These are phyloP conservation scores for Phialocephala subalpina DNA, from an alignment of 2,329 filamentous ascomycete species.

Conservation along the genomic window DNA sequence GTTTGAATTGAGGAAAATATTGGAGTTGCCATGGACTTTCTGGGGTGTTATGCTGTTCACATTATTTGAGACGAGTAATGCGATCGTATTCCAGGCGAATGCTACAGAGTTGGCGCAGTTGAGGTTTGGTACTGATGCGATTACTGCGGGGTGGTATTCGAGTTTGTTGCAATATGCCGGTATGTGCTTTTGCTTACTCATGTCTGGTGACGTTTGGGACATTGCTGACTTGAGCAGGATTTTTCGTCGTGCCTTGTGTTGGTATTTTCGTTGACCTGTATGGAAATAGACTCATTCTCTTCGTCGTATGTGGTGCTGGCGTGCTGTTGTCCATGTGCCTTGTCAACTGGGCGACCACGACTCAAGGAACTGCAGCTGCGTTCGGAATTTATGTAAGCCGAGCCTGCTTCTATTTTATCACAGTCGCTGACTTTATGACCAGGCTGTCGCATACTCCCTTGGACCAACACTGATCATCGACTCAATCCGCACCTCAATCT, in stretches of 20 bases:
- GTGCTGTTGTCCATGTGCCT: slow-evolving; percentile 62
- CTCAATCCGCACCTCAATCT: slow-evolving; percentile 65
- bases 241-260: slow-evolving; percentile 64
- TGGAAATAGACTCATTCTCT: slow-evolving; percentile 58
- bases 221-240: slow-evolving; percentile 45
- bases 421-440: background rate
- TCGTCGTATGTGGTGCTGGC: slow-evolving; percentile 54
- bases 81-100: slow-evolving; percentile 62
- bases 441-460: slow-evolving; percentile 60
- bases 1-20: slow-evolving; percentile 62
- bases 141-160: slow-evolving; percentile 68
- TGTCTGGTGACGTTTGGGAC: too few relatives aligned
- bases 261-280: slow-evolving; percentile 64
- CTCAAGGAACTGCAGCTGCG: slow-evolving; percentile 61
- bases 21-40: slow-evolving; percentile 66
- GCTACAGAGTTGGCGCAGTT: slow-evolving; percentile 68
- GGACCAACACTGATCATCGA: slow-evolving; percentile 68
- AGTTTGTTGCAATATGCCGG: slow-evolving; percentile 62
- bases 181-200: slow-evolving; percentile 17
- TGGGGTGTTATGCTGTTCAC: slow-evolving; percentile 64
- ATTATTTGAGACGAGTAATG: slow-evolving; percentile 65
- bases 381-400: slow-evolving; percentile 60
- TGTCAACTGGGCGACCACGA: slow-evolving; percentile 58
- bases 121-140: slow-evolving; percentile 60
- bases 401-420: background rate